phyloP scores from a whole-genome alignment of 768 basidiomycete genomes.

The Lactifluus hygrophoroides region DNA sequence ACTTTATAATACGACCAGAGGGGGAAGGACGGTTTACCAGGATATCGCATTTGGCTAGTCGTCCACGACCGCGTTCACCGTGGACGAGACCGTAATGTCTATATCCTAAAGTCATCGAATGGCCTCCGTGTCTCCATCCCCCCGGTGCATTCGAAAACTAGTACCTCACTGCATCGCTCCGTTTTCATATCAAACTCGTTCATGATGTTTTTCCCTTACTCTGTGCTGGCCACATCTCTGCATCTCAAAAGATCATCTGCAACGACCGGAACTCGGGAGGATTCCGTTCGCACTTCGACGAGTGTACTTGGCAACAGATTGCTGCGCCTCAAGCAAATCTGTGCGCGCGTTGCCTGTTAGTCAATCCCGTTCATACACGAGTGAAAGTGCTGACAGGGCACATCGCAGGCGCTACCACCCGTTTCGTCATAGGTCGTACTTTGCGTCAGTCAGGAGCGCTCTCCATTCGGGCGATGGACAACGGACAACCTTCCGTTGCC shows the following conservation, averaged over 20 bases:
- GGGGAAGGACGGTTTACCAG: neutral
- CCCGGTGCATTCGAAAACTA: no score
- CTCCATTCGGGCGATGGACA: neutral
- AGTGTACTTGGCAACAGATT: neutral
- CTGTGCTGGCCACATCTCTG: constrained; percentile 9
- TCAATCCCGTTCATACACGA: neutral
- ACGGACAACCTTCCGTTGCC: neutral
- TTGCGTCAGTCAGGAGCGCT: neutral
- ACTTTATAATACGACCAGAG: neutral
- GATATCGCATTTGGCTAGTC: neutral
- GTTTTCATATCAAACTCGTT: neutral
- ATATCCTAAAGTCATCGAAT: neutral
- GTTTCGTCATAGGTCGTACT: neutral
- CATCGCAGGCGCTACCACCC: neutral
- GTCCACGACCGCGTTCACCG: neutral
- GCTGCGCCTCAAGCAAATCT: neutral
- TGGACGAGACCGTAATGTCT: neutral
- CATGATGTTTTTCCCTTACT: neutral
- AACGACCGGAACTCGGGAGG: neutral
- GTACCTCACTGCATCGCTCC: no score
- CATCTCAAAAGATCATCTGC: neutral
- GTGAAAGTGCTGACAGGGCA: neutral
- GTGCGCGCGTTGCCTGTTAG: neutral
- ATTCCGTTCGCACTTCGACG: neutral
- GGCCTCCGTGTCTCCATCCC: neutral